phyloP scores from a whole-genome alignment of 176 grass and related monocot species.

The Thinopyrum elongatum region DNA sequence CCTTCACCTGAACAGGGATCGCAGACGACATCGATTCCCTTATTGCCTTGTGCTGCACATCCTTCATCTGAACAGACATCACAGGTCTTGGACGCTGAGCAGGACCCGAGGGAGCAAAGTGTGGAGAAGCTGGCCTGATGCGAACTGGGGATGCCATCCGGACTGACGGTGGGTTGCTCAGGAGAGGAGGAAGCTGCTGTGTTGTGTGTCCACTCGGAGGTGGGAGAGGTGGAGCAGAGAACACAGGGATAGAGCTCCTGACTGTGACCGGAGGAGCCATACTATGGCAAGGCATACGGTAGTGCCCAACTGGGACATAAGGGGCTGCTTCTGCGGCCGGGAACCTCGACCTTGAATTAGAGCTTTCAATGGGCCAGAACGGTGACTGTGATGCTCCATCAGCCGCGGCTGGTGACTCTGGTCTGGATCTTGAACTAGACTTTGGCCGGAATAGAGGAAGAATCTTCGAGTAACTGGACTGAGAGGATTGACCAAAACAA shows the following conservation, averaged over 20 bases:
- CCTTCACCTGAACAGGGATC: conserved; percentile 75
- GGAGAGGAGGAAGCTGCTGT: conserved; percentile 68
- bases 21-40: conserved; percentile 23
- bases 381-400: conserved; percentile 39
- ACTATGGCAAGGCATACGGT: conserved; percentile 63
- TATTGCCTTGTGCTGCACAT: conserved; percentile 29
- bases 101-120: conserved; percentile 48
- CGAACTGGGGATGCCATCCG: conserved; percentile 85
- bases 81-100: conserved; percentile 34
- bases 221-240: conserved; percentile 89
- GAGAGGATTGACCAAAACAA: conserved; percentile 51
- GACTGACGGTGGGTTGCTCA: conserved; percentile 55
- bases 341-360: conserved; percentile 60
- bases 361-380: conserved; percentile 27
- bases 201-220: conserved; percentile 43
- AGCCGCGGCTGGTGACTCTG: conserved; percentile 41
- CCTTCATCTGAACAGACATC: conserved; percentile 68
- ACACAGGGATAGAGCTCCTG: conserved; percentile 87
- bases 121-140: conserved; percentile 69
- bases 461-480: conserved; percentile 83
- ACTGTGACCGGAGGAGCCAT: conserved; percentile 96
- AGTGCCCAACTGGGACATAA: conserved; percentile 92
- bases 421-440: conserved; percentile 59
- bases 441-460: conserved; percentile 85
- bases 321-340: conserved; percentile 69